Conservation (phyloP, 371 early-diverging fungal genomes). For the Paraphysoderma sedebokerense region DNA sequence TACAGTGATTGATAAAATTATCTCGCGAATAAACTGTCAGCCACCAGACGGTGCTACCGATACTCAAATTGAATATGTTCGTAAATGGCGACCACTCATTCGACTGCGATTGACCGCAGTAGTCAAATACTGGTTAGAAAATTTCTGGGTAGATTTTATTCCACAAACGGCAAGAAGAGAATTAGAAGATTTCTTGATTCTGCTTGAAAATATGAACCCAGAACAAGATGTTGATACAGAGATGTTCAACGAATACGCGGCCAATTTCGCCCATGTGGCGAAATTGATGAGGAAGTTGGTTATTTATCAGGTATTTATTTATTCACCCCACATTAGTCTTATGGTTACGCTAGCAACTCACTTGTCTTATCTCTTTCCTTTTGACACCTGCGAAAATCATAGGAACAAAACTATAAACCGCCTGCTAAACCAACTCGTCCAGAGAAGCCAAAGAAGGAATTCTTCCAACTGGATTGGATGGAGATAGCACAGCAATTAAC, state of each 20-base stretch:
- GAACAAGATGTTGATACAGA: neutral
- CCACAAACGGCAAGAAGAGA: neutral
- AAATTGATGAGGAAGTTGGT: neutral
- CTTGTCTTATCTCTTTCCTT: too few relatives aligned
- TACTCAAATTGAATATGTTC: neutral
- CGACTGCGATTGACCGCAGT: neutral
- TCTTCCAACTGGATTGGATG: slow-evolving; percentile 1
- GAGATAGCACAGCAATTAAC: slow-evolving; percentile 1
- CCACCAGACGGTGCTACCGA: neutral
- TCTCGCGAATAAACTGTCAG: neutral
- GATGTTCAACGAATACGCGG: neutral
- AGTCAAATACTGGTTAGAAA: slow-evolving; percentile 1
- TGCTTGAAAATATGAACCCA: neutral
- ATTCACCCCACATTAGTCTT: too few relatives aligned
- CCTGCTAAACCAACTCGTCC: neutral
- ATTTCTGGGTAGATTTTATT: slow-evolving; percentile 1
- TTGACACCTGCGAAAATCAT: too few relatives aligned
- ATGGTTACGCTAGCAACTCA: too few relatives aligned
- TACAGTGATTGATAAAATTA: neutral
- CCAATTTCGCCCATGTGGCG: neutral
- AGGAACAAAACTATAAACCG: neutral
- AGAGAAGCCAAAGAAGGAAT: neutral
- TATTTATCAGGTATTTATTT: neutral
- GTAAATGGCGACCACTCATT: neutral
- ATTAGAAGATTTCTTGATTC: neutral